Conservation (phyloP, 768 basidiomycete genomes). For the Suillus plorans region DNA sequence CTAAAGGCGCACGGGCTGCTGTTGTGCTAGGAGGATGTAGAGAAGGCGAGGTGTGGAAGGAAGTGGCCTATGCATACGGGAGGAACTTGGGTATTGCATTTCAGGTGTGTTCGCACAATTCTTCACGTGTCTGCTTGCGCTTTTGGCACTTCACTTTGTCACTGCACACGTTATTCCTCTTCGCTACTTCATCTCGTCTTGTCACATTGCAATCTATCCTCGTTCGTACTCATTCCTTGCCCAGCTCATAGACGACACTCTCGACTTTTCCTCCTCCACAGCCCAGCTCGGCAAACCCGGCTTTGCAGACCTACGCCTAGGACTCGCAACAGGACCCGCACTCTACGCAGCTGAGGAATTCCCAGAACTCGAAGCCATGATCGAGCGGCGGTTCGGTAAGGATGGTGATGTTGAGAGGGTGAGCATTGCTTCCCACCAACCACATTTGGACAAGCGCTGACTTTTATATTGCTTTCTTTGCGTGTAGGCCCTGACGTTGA, state of each 20-base stretch:
- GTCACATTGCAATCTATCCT: background rate
- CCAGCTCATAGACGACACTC: conserved; percentile 91
- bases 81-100: conserved; percentile 93
- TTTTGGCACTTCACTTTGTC: background rate
- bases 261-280: conserved; percentile 85
- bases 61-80: conserved; percentile 89
- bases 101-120: conserved; percentile 56
- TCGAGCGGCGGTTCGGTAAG: conserved; percentile 72
- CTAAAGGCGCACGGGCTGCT: conserved; percentile 80
- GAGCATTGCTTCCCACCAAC: conserved; percentile 23
- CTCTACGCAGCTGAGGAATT: conserved; percentile 87
- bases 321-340: conserved; percentile 83
- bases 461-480: background rate
- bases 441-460: background rate
- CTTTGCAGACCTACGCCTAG: conserved; percentile 72
- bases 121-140: background rate
- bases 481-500: conserved; percentile 59
- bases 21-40: conserved; percentile 83
- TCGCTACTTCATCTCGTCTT: background rate
- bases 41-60: conserved; percentile 82
- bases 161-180: background rate
- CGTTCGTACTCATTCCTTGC: background rate
- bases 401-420: conserved; percentile 83
- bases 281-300: conserved; percentile 85
- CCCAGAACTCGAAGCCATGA: conserved; percentile 71